Evolutionary conservation across 345 rosid genomes (phyloP), one percentile per base, ranked within the genome.

Genomic region (Eutrema japonicum): DNA sequence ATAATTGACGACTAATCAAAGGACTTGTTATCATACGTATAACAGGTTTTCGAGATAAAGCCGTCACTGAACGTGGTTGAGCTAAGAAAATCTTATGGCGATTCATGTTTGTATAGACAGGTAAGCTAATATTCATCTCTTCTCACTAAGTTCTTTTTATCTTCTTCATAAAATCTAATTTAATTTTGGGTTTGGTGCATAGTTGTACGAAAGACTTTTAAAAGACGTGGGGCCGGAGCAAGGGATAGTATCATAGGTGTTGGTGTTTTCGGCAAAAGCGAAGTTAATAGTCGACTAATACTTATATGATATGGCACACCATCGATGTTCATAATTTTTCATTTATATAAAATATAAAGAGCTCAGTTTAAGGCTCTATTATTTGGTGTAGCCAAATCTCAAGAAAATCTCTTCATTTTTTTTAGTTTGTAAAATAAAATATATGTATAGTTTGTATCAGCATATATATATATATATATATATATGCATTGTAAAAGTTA

Each of bases 41-140:
- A 12, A 40, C 87, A 91, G 98, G 92, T 91, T 30, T 83, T 89
- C 75, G 96, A 91, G 83, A 88, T 94, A 76, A 89, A 89, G 61
- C 85, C 96, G 41, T 84, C 90, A 38, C 76, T 94, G 55, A 78
- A 82, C 61, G 96, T 94, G 48, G 99, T 94, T 47, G 97, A 94
- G 80, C 74, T 94, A 63, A 82, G 88, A 76, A 94, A 94, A 87
- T 84, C 92, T 8, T 77, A 64, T 43, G 99, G 99, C 33, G 99
- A 94, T 83, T 55, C 97, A 63, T 38, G 75, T 12, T 79, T 69
- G 33, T 94, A 94, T 80, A 87, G 95, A 87, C 89, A 91, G 87
- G 98, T 89, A 82, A 6, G 29, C n/a, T 16, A 43, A 29, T 12
- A 30, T 14, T 9, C 2, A 27, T 56, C n/a, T 60, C 51, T 65